Conservation (phyloP, 2,329 filamentous ascomycete species). For the Phaeophleospora eucalypticola region DNA sequence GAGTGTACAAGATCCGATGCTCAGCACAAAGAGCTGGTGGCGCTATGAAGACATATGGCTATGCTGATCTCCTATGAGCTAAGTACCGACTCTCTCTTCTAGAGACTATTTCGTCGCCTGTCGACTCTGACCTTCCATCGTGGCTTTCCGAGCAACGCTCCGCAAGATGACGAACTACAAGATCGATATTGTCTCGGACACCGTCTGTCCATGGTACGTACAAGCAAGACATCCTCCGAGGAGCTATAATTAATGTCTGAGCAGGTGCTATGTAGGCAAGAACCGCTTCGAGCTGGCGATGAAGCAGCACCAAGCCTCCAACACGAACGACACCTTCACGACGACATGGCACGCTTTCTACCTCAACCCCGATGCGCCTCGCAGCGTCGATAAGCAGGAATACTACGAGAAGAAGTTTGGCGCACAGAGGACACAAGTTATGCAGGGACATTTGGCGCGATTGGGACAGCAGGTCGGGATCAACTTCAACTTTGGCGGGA, state of each 20-base stretch:
- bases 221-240: background rate
- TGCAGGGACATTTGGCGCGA: constrained; percentile 54
- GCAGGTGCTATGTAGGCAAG: constrained; percentile 68
- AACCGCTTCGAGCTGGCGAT: constrained; percentile 72
- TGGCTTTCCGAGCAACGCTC: constrained; percentile 24
- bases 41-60: too few species aligned
- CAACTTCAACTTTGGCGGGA: constrained; percentile 66
- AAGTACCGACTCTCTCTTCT: background rate
- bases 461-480: constrained; percentile 66
- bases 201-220: constrained; percentile 61
- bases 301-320: constrained; percentile 52
- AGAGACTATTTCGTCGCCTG: background rate
- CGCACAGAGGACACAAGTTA: constrained; percentile 54
- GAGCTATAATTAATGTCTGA: constrained; percentile 2
- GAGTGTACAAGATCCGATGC: too few species aligned
- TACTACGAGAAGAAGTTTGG: constrained; percentile 63
- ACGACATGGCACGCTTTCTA: constrained; percentile 78
- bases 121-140: constrained; percentile 4
- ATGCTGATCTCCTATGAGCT: background rate
- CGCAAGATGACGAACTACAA: constrained; percentile 67
- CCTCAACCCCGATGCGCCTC: constrained; percentile 63
- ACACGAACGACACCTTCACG: constrained; percentile 63
- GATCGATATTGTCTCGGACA: constrained; percentile 78
- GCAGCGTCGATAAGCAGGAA: constrained; percentile 49
- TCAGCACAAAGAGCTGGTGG: background rate